Percentiles rank a stretch among this genome's conserved stretches.
phyloP scores from a whole-genome alignment of 148 eudicot species.

The Amaranthus palmeri region DNA sequence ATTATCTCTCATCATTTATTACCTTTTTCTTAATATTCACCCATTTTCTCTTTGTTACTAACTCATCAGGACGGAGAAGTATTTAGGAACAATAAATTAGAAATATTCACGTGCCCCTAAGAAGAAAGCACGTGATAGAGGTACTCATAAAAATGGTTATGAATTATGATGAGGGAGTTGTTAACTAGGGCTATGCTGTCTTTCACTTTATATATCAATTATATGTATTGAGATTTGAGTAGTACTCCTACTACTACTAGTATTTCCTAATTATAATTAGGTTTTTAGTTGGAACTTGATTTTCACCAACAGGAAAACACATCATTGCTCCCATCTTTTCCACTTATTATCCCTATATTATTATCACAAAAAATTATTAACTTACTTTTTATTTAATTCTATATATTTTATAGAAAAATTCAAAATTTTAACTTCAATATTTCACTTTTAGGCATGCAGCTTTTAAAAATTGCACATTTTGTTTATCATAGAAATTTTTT shows the following conservation, averaged over 20 bases:
- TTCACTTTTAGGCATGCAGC: no score
- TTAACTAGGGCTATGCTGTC: slow-evolving; percentile 20
- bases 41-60: no score
- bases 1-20: no score
- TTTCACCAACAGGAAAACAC: slow-evolving; percentile 21
- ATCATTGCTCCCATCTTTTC: slow-evolving; percentile 28
- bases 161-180: slow-evolving; percentile 19
- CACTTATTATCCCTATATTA: slow-evolving; percentile 18
- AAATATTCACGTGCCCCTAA: slow-evolving; percentile 18
- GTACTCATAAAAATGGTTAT: slow-evolving; percentile 1
- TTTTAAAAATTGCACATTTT: no score
- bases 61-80: slow-evolving; percentile 15
- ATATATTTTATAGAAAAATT: neutral
- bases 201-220: neutral
- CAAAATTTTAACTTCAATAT: no score
- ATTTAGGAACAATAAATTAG: neutral
- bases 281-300: slow-evolving; percentile 24
- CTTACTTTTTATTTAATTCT: neutral
- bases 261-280: slow-evolving; percentile 11
- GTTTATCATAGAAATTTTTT: neutral
- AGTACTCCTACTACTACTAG: neutral
- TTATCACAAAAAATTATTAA: slow-evolving; percentile 13
- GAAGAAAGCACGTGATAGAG: slow-evolving; percentile 12
- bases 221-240: no score
- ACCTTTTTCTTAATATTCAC: no score